These are phyloP conservation scores for Metarhizium sp. DNA, from an alignment of 2,329 filamentous ascomycete species.

Conservation along the genomic window DNA sequence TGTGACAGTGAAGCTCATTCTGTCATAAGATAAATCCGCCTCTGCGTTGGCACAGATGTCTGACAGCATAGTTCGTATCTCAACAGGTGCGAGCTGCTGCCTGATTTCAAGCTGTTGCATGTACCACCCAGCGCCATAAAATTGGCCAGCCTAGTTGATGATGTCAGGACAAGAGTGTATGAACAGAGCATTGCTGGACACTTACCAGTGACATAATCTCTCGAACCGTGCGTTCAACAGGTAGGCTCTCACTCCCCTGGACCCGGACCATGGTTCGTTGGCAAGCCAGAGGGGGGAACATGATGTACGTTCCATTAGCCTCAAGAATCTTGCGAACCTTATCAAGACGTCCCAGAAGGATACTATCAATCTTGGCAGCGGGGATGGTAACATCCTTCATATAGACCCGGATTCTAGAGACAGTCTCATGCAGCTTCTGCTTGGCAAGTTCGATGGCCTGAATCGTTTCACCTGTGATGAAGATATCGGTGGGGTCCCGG, in stretches of 20 bases:
- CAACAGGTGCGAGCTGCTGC: conserved; percentile 52
- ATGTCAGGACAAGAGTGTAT: neutral
- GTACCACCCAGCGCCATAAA: conserved; percentile 96
- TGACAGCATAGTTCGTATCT: conserved; percentile 82
- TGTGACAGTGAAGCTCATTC: conserved; percentile 85
- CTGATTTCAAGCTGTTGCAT: conserved; percentile 67
- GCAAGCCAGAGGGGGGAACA: conserved; percentile 81
- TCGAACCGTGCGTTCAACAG: conserved; percentile 88
- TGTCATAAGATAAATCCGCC: conserved; percentile 90
- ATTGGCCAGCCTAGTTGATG: conserved; percentile 70
- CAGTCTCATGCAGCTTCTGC: conserved; percentile 79
- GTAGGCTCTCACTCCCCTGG: conserved; percentile 85
- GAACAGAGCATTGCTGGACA: conserved; percentile 11
- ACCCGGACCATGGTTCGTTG: conserved; percentile 79
- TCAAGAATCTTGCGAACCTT: conserved; percentile 98
- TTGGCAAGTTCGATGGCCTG: conserved; percentile 84
- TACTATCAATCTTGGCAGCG: conserved; percentile 87
- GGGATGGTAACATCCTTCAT: conserved; percentile 90
- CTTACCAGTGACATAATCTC: conserved; percentile 90
- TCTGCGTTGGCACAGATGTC: conserved; percentile 96
- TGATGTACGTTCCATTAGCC: conserved; percentile 87
- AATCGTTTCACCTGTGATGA: conserved; percentile 83
- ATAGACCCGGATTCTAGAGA: conserved; percentile 69
- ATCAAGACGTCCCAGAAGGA: conserved; percentile 81
- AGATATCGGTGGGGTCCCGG: conserved; percentile 81